Percentiles rank a stretch among this genome's conserved stretches.
Conservation (phyloP, 805 yeast genomes). For the Brettanomyces sp. region DNA sequence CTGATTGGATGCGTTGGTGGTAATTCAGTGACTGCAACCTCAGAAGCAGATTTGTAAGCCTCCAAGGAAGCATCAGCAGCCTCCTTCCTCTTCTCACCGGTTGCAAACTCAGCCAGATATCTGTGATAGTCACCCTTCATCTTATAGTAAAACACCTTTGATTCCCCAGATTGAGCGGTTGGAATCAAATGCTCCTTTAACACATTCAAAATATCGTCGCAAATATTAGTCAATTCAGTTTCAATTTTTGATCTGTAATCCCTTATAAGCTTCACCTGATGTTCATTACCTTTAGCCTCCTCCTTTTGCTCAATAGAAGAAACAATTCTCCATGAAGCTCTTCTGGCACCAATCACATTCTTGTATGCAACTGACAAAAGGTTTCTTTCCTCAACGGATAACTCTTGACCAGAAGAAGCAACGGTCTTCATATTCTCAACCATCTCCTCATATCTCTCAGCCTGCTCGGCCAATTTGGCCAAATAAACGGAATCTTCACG, state of each 20-base stretch:
- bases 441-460: slow-evolving; percentile 99
- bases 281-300: slow-evolving; percentile 90
- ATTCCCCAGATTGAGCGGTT: slow-evolving; percentile 92
- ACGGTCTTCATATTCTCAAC: slow-evolving; percentile 97
- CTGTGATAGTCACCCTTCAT: slow-evolving; percentile 99
- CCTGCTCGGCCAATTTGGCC: slow-evolving; percentile 98
- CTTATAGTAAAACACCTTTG: slow-evolving; percentile 95
- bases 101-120: slow-evolving; percentile 94
- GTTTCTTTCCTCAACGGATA: slow-evolving; percentile 96
- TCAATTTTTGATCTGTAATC: slow-evolving; percentile 94
- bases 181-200: slow-evolving; percentile 86
- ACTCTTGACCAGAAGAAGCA: slow-evolving; percentile 91
- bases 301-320: slow-evolving; percentile 97
- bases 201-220: slow-evolving; percentile 87
- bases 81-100: slow-evolving; percentile 81
- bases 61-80: slow-evolving; percentile 90
- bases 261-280: slow-evolving; percentile 82
- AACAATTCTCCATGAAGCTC: slow-evolving; percentile 99
- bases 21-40: slow-evolving; percentile 91
- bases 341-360: slow-evolving; percentile 97
- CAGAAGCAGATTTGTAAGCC: slow-evolving; percentile 92
- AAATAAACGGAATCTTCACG: slow-evolving; percentile 98
- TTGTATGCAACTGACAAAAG: slow-evolving; percentile 94
- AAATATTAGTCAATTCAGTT: slow-evolving; percentile 81
- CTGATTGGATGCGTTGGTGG: slow-evolving; percentile 99